phyloP scores from a whole-genome alignment of 192 early-diverging fungal genomes.

The Rhizophagus clarus region DNA sequence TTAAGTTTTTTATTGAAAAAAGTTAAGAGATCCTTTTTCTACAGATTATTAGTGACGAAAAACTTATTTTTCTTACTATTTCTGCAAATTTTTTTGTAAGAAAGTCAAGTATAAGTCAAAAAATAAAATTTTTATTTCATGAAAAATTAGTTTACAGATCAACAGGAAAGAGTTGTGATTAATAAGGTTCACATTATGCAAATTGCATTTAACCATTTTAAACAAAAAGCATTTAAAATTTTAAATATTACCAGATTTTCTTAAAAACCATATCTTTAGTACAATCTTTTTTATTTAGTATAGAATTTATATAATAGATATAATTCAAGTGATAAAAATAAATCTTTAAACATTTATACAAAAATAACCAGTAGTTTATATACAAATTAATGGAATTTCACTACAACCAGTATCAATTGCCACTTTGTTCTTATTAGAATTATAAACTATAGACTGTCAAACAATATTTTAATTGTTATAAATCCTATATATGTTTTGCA shows the following conservation, averaged over 20 bases:
- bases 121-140: no score
- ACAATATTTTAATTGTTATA: not conserved
- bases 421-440: not conserved
- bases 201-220: not conserved
- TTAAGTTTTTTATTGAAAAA: no score
- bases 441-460: not conserved
- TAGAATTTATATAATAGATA: not conserved
- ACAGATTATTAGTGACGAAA: no score
- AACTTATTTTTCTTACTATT: no score
- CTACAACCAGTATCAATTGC: not conserved
- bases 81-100: no score
- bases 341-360: not conserved
- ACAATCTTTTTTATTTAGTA: not conserved
- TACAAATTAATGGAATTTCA: not conserved
- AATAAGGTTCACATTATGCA: constrained; percentile 8
- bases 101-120: no score
- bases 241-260: not conserved
- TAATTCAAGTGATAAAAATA: constrained; percentile 3
- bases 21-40: no score
- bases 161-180: no score
- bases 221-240: not conserved
- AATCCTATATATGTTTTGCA: not conserved
- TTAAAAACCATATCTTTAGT: not conserved
- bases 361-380: not conserved
- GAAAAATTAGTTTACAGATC: no score